Percentiles rank a stretch among this genome's conserved stretches.
phyloP scores from a whole-genome alignment of 1,284 basidiomycete genomes.

The Kalmanozyma brasiliensis region DNA sequence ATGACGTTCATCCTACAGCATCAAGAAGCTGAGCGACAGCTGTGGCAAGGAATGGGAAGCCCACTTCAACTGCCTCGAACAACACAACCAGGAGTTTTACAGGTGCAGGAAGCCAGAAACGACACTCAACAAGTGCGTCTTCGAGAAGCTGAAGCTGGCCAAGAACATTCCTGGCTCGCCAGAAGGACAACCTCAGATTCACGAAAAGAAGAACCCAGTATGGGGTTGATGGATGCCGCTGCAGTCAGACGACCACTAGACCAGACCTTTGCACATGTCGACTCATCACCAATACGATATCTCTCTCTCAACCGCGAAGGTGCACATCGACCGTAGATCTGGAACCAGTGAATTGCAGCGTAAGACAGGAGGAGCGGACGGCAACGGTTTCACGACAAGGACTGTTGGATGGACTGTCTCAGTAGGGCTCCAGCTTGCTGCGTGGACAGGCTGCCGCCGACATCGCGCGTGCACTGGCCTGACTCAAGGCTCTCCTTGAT shows the following conservation, averaged over 20 bases:
- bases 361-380: neutral
- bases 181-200: constrained; percentile 83
- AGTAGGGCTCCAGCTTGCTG: constrained; percentile 78
- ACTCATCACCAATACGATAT: constrained; percentile 16
- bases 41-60: constrained; percentile 88
- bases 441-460: constrained; percentile 82
- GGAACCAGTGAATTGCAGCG: too few relatives aligned
- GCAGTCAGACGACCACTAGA: constrained; percentile 8
- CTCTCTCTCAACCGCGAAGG: neutral
- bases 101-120: constrained; percentile 90
- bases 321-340: too few relatives aligned
- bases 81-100: constrained; percentile 96
- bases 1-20: too few relatives aligned
- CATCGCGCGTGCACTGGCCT: constrained; percentile 84
- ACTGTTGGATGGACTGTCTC: constrained; percentile 76
- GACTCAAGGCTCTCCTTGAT: constrained; percentile 87
- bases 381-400: constrained; percentile 71
- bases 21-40: constrained; percentile 90
- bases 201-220: constrained; percentile 87
- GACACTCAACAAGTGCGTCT: constrained; percentile 91
- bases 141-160: constrained; percentile 92
- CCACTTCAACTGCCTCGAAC: constrained; percentile 95
- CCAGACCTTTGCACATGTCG: constrained; percentile 8
- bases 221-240: constrained; percentile 63
- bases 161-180: constrained; percentile 94